phyloP scores from a whole-genome alignment of 2,329 filamentous ascomycete genomes.

The Akanthomyces dipterigenus region DNA sequence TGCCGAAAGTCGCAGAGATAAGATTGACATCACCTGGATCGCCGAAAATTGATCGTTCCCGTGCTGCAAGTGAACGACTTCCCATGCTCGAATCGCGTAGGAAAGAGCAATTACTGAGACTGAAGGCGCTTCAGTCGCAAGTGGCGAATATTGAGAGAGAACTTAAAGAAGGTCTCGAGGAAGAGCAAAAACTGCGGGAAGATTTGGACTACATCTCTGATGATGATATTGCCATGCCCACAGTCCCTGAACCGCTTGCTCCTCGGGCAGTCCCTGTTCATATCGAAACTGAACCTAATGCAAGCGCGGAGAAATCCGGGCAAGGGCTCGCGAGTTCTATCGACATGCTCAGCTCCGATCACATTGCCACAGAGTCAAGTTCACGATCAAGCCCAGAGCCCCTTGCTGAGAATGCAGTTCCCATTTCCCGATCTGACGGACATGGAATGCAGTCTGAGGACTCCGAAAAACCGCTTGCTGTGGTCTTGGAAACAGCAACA shows the following conservation, averaged over 20 bases:
- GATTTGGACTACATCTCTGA: conserved; percentile 18
- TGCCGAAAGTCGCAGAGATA: background rate
- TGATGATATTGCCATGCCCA: conserved; percentile 1
- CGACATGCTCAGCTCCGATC: conserved; percentile 7
- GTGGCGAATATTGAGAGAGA: conserved; percentile 43
- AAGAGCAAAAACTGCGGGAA: conserved; percentile 27
- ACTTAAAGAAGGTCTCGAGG: conserved; percentile 30
- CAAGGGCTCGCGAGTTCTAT: background rate
- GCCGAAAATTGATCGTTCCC: conserved; percentile 18
- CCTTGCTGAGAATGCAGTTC: background rate
- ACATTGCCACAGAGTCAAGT: conserved; percentile 4
- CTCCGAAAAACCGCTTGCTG: background rate
- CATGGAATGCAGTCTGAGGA: background rate
- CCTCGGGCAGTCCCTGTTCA: background rate
- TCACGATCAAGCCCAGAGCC: background rate
- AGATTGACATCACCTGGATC: conserved; percentile 18
- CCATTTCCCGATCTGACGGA: background rate
- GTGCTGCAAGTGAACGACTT: conserved; percentile 30
- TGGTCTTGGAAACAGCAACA: background rate
- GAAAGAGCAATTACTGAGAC: conserved; percentile 35
- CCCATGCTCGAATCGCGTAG: conserved; percentile 30
- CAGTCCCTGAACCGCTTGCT: background rate
- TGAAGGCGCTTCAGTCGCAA: conserved; percentile 41
- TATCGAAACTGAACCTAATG: background rate
- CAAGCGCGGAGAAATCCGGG: background rate